These are phyloP conservation scores for Candida palmyrensis DNA, from an alignment of 805 yeast species.

Conservation along the genomic window DNA sequence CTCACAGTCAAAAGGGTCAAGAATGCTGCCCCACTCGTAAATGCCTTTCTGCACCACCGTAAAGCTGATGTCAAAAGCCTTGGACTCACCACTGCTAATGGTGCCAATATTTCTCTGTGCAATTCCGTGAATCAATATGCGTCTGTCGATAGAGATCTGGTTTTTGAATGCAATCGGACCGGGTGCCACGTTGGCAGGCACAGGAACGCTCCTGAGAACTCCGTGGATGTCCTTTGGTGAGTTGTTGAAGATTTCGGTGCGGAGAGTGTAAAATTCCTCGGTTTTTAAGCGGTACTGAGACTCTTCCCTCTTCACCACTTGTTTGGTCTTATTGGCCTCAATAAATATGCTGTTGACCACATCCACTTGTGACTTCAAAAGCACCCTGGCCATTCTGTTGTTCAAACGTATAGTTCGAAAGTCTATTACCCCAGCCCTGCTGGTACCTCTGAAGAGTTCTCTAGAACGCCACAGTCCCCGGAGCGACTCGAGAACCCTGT, in stretches of 20 bases:
- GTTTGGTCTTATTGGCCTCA: slow-evolving; percentile 10
- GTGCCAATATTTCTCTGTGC: slow-evolving; percentile 51
- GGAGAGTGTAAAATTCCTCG: slow-evolving; percentile 49
- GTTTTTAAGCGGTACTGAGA: slow-evolving; percentile 27
- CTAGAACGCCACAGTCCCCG: slow-evolving; percentile 60
- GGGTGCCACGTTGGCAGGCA: slow-evolving; percentile 15
- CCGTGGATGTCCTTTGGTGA: slow-evolving; percentile 43
- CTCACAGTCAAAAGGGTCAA: too few relatives aligned
- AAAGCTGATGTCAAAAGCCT: slow-evolving; percentile 47
- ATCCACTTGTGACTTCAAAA: slow-evolving; percentile 46
- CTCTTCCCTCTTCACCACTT: slow-evolving; percentile 16
- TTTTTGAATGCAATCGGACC: slow-evolving; percentile 11
- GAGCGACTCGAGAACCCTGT: slow-evolving; percentile 52
- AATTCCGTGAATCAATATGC: slow-evolving; percentile 67
- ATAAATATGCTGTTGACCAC: slow-evolving; percentile 27
- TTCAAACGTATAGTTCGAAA: slow-evolving; percentile 62
- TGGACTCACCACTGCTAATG: slow-evolving; percentile 38
- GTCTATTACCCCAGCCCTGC: slow-evolving; percentile 55
- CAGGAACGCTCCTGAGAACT: slow-evolving; percentile 56
- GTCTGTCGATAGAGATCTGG: slow-evolving; percentile 43
- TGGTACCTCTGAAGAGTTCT: slow-evolving; percentile 9
- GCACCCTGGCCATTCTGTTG: slow-evolving; percentile 50
- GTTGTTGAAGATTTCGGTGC: slow-evolving; percentile 47
- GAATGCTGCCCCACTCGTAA: slow-evolving; percentile 66
- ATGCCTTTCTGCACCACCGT: slow-evolving; percentile 71